These are phyloP conservation scores for Carex kokanica DNA, from an alignment of 176 grass and related monocot species.

Conservation along the genomic window DNA sequence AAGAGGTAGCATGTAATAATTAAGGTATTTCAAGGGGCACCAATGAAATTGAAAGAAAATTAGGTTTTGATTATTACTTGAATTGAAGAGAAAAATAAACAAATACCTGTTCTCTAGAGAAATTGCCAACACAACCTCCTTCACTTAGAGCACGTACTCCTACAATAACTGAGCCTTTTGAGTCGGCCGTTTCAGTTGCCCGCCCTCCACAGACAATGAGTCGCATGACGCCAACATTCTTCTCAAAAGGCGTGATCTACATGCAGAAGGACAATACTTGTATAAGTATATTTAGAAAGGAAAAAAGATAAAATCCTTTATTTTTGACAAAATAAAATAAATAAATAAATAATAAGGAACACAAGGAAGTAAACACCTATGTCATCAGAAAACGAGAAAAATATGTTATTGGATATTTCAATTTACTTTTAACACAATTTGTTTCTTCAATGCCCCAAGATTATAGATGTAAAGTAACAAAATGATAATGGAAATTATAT, in stretches of 20 bases:
- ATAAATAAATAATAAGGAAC: neutral
- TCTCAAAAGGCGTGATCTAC: slow-evolving; percentile 97
- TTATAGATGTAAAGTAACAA: neutral
- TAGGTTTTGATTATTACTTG: neutral
- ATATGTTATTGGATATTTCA: neutral
- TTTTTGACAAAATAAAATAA: neutral
- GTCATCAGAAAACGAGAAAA: neutral
- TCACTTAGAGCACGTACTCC: slow-evolving; percentile 97
- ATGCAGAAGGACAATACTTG: slow-evolving; percentile 11
- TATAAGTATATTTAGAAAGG: neutral
- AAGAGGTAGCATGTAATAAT: neutral
- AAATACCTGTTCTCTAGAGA: slow-evolving; percentile 91
- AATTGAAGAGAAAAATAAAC: neutral
- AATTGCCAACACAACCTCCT: slow-evolving; percentile 98
- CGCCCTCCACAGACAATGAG: slow-evolving; percentile 91
- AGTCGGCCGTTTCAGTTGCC: slow-evolving; percentile 79
- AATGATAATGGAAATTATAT: neutral
- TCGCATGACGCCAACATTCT: slow-evolving; percentile 86
- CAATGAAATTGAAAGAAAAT: slow-evolving; percentile 11
- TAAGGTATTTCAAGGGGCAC: neutral
- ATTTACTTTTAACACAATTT: neutral
- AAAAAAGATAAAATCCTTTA: neutral
- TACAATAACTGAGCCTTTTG: slow-evolving; percentile 90
- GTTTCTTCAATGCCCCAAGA: neutral
- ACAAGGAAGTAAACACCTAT: neutral